A percentile compares a stretch with the other conserved stretches of the same genome.
phyloP scores from a whole-genome alignment of 1,284 basidiomycete species.

The Cutaneotrichosporon cutaneum region DNA sequence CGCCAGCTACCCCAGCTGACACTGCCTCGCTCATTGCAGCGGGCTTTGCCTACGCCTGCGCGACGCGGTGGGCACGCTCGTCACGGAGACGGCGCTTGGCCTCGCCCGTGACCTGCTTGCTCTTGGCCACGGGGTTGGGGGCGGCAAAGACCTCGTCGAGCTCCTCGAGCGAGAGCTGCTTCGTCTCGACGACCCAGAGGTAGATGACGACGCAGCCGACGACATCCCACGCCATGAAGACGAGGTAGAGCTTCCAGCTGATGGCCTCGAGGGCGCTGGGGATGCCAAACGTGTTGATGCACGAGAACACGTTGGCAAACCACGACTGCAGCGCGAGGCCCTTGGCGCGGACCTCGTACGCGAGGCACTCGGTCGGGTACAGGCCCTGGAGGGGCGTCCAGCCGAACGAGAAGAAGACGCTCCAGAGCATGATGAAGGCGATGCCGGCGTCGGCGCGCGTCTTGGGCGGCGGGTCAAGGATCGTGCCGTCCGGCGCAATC shows the following conservation, averaged over 20 bases:
- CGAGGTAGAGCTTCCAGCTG: slow-evolving; percentile 54
- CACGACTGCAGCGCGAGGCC: slow-evolving; percentile 48
- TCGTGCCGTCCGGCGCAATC: not conserved
- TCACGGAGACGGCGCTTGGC: slow-evolving; percentile 8
- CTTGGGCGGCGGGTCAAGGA: not conserved
- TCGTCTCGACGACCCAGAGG: slow-evolving; percentile 57
- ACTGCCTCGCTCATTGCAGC: no score
- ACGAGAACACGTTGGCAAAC: slow-evolving; percentile 26
- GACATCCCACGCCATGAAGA: slow-evolving; percentile 59
- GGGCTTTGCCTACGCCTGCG: not conserved
- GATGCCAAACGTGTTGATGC: slow-evolving; percentile 43
- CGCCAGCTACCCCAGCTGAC: no score
- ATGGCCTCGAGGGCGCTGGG: slow-evolving; percentile 32
- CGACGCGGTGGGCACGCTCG: not conserved
- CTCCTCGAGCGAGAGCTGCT: slow-evolving; percentile 59
- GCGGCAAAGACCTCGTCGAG: slow-evolving; percentile 59
- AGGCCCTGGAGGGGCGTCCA: slow-evolving; percentile 62
- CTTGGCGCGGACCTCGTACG: slow-evolving; percentile 60
- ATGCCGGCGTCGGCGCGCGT: slow-evolving; percentile 36
- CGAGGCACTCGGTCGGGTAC: slow-evolving; percentile 60
- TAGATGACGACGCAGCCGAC: slow-evolving; percentile 62
- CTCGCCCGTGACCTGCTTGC: slow-evolving; percentile 33
- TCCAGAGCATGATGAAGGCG: slow-evolving; percentile 29
- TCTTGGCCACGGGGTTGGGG: slow-evolving; percentile 56
- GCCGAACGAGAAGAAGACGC: slow-evolving; percentile 54